Evolutionary conservation across 2,329 filamentous ascomycete genomes (phyloP).

Genomic region (Ceratocystis papillata): DNA sequence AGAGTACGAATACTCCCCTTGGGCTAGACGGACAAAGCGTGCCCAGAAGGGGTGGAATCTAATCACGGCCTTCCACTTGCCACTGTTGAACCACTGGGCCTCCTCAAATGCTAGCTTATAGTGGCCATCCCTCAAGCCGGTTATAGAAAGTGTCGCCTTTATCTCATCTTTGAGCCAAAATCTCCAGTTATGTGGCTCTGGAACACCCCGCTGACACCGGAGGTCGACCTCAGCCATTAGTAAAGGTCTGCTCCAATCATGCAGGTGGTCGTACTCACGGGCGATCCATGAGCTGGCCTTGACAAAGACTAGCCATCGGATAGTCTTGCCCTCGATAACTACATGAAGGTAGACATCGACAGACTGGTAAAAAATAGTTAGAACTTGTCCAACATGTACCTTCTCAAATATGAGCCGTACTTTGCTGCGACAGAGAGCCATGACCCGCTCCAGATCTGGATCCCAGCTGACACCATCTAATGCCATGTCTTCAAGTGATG

Average conservation of each 20-base stretch:
- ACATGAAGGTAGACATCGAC: conserved; percentile 20
- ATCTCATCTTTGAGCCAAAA: conserved; percentile 16
- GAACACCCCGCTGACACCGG: background rate
- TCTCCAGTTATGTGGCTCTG: conserved; percentile 15
- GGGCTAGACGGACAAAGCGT: background rate
- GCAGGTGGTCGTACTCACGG: conserved; percentile 1
- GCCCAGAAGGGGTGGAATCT: conserved; percentile 17
- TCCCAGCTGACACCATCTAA: background rate
- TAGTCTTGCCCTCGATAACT: conserved; percentile 4
- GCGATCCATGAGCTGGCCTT: conserved; percentile 2
- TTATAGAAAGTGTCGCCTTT: conserved; percentile 10
- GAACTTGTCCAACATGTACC: conserved; percentile 12
- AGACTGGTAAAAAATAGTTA: conserved; percentile 17
- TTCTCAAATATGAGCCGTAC: background rate
- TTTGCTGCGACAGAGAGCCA: conserved; percentile 21
- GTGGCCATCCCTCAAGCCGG: conserved; percentile 10
- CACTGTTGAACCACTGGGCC: conserved; percentile 2
- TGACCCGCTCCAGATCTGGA: background rate
- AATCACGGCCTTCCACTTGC: conserved; percentile 18
- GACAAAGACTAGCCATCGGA: conserved; percentile 25
- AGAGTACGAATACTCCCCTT: conserved; percentile 18
- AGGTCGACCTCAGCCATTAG: conserved; percentile 12
- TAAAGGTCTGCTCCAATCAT: conserved; percentile 15
- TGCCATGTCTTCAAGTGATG: conserved; percentile 13
- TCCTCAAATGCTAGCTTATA: conserved; percentile 14